Conservation (phyloP, 2,329 filamentous ascomycete species). For the Cordyceps fumosorosea region DNA sequence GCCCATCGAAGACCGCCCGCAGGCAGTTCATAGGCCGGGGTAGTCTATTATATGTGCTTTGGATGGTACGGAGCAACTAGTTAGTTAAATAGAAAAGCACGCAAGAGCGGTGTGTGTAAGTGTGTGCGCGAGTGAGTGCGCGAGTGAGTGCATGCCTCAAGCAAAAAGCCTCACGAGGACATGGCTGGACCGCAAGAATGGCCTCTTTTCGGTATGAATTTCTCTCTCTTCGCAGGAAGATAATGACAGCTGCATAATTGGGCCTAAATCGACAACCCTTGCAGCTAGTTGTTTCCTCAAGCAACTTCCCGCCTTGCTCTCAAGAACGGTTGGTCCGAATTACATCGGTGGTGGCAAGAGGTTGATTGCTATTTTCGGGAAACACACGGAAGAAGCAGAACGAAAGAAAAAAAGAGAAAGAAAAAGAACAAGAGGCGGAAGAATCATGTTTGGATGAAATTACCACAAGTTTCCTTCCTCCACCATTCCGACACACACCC, state of each 20-base stretch:
- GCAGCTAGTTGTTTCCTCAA: too few relatives aligned
- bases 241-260: too few relatives aligned
- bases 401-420: neutral
- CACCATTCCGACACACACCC: neutral
- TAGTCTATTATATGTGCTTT: too few relatives aligned
- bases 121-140: neutral
- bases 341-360: neutral
- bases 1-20: neutral
- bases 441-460: too few relatives aligned
- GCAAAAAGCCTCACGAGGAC: neutral
- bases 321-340: neutral
- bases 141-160: neutral
- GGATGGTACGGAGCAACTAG: too few relatives aligned
- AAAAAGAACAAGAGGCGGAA: neutral
- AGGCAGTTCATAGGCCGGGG: too few relatives aligned
- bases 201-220: too few relatives aligned
- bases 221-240: too few relatives aligned
- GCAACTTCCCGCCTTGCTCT: neutral
- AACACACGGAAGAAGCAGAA: neutral
- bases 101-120: constrained; percentile 7
- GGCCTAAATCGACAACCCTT: too few relatives aligned
- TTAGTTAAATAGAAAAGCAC: neutral
- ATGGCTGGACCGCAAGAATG: too few relatives aligned
- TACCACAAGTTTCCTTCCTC: too few relatives aligned
- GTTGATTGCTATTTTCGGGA: neutral